A percentile compares a stretch with the other conserved stretches of the same genome.
Conservation (phyloP, 768 basidiomycete species). For the Mycena maculata region DNA sequence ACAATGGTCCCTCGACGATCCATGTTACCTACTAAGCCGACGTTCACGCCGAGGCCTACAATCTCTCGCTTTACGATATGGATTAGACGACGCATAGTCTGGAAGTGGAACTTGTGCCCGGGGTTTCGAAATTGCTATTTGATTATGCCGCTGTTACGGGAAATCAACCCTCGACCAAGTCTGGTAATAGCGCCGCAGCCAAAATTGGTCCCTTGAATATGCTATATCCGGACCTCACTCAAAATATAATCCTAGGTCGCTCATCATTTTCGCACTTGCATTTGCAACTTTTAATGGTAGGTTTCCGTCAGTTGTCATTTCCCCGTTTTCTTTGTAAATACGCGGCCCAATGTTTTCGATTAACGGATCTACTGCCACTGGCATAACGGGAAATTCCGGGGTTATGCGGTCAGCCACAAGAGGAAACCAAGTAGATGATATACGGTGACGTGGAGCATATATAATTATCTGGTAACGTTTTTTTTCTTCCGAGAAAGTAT, state of each 20-base stretch:
- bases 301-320: neutral
- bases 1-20: conserved; percentile 13
- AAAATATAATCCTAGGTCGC: neutral
- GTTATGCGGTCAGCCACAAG: too few relatives aligned
- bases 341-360: neutral
- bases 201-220: neutral
- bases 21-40: conserved; percentile 25
- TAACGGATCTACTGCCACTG: too few relatives aligned
- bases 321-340: neutral
- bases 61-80: conserved; percentile 24
- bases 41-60: conserved; percentile 20
- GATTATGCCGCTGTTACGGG: conserved; percentile 30
- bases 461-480: too few relatives aligned
- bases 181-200: neutral
- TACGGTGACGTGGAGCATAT: too few relatives aligned
- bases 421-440: too few relatives aligned
- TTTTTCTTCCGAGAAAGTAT: too few relatives aligned
- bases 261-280: neutral
- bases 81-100: conserved; percentile 21
- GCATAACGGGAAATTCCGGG: too few relatives aligned
- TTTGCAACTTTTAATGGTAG: neutral
- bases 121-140: conserved; percentile 13
- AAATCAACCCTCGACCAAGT: neutral
- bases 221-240: too few relatives aligned
- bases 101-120: conserved; percentile 12